Percentiles rank a stretch among this genome's conserved stretches.
phyloP scores from a whole-genome alignment of 352 stramenopile species.

The Phytophthora lateralis region DNA sequence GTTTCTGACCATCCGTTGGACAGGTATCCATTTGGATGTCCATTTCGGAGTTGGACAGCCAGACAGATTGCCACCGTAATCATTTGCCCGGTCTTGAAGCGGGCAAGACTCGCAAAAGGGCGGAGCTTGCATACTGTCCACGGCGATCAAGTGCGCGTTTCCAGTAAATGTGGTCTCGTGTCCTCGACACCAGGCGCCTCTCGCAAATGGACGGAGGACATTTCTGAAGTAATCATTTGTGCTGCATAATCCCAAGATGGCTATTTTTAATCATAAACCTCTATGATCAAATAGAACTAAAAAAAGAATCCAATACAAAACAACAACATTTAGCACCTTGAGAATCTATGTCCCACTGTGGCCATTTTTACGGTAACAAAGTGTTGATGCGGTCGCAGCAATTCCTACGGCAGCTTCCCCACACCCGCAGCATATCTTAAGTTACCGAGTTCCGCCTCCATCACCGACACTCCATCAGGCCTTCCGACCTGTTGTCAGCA shows the following conservation, averaged over 20 bases:
- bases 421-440: slow-evolving; percentile 19
- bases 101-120: too few species aligned
- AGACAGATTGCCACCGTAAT: too few species aligned
- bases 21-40: too few species aligned
- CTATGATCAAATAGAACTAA: not conserved
- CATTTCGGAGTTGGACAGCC: too few species aligned
- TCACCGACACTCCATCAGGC: slow-evolving; percentile 1
- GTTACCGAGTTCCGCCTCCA: slow-evolving; percentile 1
- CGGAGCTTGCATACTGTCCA: not conserved
- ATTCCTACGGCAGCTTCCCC: slow-evolving; percentile 3
- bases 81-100: too few species aligned
- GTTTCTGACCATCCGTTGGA: too few species aligned
- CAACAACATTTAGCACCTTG: not conserved
- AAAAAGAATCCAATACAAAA: slow-evolving; percentile 10
- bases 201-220: too few species aligned
- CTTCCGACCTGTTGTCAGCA: not conserved
- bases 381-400: slow-evolving; percentile 10
- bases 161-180: too few species aligned
- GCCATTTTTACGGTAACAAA: not conserved
- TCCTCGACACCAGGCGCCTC: not conserved
- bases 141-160: too few species aligned
- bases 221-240: slow-evolving; percentile 8
- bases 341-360: slow-evolving; percentile 3
- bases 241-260: not conserved
- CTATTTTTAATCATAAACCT: not conserved